Conservation (phyloP, 1,139 yeast genomes). For the Yarrowia galli region DNA sequence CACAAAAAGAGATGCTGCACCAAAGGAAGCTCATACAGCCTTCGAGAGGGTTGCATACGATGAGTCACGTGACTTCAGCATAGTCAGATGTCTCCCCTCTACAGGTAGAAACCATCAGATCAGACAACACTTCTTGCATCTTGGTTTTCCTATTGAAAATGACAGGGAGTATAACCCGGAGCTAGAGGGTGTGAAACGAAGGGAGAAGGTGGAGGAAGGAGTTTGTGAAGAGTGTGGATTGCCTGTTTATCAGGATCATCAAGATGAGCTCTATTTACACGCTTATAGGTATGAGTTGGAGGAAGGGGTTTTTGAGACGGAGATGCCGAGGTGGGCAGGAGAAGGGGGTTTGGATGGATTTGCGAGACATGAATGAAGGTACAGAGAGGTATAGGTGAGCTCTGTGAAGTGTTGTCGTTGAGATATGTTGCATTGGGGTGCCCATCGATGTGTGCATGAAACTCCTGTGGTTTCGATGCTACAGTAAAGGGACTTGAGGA, state of each 20-base stretch:
- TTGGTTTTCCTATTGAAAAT: slow-evolving; percentile 18
- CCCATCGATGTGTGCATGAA: too few species aligned
- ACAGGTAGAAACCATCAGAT: slow-evolving; percentile 32
- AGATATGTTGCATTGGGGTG: too few species aligned
- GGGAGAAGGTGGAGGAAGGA: background rate
- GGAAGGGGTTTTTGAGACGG: slow-evolving; percentile 14
- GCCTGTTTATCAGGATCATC: background rate
- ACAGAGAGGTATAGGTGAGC: too few species aligned
- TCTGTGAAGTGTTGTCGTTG: too few species aligned
- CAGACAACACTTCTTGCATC: slow-evolving; percentile 15
- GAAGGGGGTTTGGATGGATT: too few species aligned
- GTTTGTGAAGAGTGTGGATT: slow-evolving; percentile 1
- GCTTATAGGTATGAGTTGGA: slow-evolving; percentile 18
- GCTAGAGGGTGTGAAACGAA: background rate
- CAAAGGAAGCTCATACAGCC: slow-evolving; percentile 10
- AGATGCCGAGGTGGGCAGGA: background rate
- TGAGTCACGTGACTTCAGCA: background rate
- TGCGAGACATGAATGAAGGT: too few species aligned
- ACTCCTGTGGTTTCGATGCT: too few species aligned
- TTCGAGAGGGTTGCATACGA: background rate
- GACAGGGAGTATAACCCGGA: slow-evolving; percentile 30
- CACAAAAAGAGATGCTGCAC: background rate
- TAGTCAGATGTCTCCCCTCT: slow-evolving; percentile 19
- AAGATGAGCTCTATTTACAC: slow-evolving; percentile 13
- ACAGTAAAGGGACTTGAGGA: too few species aligned